Evolutionary conservation across 371 early-diverging fungal species (phyloP).

Genomic region (Basidiobolus meristosporus): DNA sequence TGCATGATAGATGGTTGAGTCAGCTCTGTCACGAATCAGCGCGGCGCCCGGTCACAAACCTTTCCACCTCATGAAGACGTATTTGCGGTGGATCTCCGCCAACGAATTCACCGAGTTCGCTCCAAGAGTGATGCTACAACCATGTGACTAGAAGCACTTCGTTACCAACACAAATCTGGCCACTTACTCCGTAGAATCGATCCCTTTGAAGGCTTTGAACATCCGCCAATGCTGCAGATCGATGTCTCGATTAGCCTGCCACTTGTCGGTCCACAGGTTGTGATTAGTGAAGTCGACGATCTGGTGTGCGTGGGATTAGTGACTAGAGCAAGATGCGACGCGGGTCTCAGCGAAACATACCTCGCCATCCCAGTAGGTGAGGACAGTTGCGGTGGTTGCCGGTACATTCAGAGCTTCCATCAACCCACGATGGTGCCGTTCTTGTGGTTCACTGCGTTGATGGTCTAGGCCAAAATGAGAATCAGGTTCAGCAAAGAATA

Average conservation of each 20-base stretch:
- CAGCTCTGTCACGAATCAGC: too few species aligned
- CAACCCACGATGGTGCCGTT: conserved; percentile 19
- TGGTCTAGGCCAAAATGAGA: conserved; percentile 7
- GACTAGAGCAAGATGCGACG: too few species aligned
- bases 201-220: conserved; percentile 15
- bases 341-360: too few species aligned
- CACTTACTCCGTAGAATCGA: conserved; percentile 1
- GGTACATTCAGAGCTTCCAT: conserved; percentile 34
- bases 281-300: conserved; percentile 27
- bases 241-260: conserved; percentile 14
- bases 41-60: too few species aligned
- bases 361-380: conserved; percentile 35
- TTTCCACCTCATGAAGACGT: conserved; percentile 38
- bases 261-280: conserved; percentile 20
- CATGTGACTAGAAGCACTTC: too few species aligned
- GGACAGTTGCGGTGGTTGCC: conserved; percentile 14
- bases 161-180: too few species aligned
- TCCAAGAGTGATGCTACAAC: too few species aligned
- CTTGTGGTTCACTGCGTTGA: conserved; percentile 21
- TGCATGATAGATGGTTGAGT: too few species aligned
- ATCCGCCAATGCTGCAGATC: conserved; percentile 25
- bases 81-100: conserved; percentile 13
- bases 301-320: conserved; percentile 2
- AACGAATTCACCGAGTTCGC: too few species aligned
- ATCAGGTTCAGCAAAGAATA: too few species aligned